These are phyloP conservation scores for Calonectria multiphialidica DNA, from an alignment of 2,329 filamentous ascomycete species.

Conservation along the genomic window DNA sequence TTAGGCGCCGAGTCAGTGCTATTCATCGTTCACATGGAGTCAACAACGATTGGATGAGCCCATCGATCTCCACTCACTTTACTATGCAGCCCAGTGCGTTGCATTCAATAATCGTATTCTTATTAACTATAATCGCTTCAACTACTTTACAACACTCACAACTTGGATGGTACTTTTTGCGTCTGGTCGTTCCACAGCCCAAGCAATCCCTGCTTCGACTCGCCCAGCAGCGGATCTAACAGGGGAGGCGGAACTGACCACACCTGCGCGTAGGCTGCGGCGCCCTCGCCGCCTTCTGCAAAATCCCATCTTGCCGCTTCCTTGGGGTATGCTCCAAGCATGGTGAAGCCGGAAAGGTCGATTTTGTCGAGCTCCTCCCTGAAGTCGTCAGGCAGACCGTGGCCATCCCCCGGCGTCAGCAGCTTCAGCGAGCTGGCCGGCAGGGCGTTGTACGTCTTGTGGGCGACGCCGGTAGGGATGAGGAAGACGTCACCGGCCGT, in stretches of 20 bases:
- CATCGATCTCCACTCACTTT: too few relatives aligned
- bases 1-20: too few relatives aligned
- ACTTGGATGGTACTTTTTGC: neutral
- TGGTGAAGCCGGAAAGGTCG: conserved; percentile 44
- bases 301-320: conserved; percentile 2
- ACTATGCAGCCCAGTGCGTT: too few relatives aligned
- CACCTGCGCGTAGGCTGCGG: neutral
- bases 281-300: neutral
- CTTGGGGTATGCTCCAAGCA: conserved; percentile 19
- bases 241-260: neutral
- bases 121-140: too few relatives aligned
- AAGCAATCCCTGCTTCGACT: neutral
- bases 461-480: conserved; percentile 66
- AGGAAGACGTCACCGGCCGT: conserved; percentile 69
- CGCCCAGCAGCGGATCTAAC: conserved; percentile 4
- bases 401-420: conserved; percentile 58
- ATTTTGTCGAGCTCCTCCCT: conserved; percentile 50
- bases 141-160: neutral
- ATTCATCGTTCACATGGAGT: too few relatives aligned
- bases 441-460: conserved; percentile 63
- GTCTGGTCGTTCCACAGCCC: neutral
- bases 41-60: too few relatives aligned
- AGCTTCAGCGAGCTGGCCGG: conserved; percentile 49
- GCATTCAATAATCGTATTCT: too few relatives aligned
- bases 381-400: conserved; percentile 47